Conservation (phyloP, 116 monocot species). For the Trichopus zeylanicus region DNA sequence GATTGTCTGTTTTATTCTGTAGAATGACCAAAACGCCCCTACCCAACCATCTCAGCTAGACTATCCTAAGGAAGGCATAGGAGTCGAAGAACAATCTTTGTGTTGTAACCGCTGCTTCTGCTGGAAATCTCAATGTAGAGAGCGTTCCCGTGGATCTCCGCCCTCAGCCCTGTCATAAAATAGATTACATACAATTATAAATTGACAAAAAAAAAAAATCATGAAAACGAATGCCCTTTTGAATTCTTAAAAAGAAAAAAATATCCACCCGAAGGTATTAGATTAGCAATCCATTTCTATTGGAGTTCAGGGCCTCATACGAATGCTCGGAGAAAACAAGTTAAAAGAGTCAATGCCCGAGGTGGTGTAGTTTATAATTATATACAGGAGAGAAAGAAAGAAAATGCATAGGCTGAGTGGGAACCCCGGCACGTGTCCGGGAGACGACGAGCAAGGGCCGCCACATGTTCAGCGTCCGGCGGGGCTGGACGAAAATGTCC, state of each 20-base stretch:
- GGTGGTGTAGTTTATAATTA: no score
- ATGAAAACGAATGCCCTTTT: no score
- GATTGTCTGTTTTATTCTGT: background rate
- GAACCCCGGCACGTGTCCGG: background rate
- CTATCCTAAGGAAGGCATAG: background rate
- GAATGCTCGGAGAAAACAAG: background rate
- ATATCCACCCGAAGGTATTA: background rate
- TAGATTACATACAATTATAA: background rate
- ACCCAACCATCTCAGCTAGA: background rate
- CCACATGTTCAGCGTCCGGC: background rate
- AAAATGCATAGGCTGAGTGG: background rate
- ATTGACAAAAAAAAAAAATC: background rate
- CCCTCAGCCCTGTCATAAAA: background rate
- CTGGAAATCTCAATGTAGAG: background rate
- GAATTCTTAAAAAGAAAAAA: background rate
- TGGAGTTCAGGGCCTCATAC: background rate
- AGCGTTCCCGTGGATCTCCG: constrained; percentile 1
- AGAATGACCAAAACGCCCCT: background rate
- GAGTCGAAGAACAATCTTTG: background rate
- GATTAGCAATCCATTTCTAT: background rate
- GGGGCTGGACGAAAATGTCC: background rate
- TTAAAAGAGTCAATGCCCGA: background rate
- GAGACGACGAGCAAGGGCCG: background rate
- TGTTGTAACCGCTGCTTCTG: background rate
- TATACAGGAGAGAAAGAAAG: no score